Evolutionary conservation across 257 asterid genomes (phyloP).

Genomic region (Ilex aquifolium): DNA sequence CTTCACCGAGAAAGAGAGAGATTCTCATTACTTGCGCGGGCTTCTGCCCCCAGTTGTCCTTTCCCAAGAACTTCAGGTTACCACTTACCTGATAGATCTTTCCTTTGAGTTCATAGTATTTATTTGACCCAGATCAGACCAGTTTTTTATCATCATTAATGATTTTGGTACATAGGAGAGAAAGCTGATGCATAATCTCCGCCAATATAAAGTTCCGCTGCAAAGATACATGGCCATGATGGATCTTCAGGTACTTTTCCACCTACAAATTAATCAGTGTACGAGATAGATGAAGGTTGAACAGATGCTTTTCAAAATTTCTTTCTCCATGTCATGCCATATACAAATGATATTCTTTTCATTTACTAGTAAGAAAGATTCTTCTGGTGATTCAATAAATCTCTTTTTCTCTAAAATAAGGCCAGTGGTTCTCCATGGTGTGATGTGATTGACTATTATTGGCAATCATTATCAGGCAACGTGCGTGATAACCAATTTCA

Average conservation of each 20-base stretch:
- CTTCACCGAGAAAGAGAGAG: conserved; percentile 76
- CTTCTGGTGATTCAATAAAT: neutral
- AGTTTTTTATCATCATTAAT: conserved; percentile 3
- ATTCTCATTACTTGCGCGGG: conserved; percentile 83
- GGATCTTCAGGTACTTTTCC: conserved; percentile 79
- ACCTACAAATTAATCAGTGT: neutral
- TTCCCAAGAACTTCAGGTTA: conserved; percentile 86
- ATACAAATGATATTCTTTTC: no score
- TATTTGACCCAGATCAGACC: neutral
- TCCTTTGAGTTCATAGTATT: neutral
- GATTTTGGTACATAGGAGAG: conserved; percentile 42
- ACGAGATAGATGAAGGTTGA: neutral
- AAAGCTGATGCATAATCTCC: conserved; percentile 64
- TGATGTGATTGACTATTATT: neutral
- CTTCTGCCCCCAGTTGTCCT: conserved; percentile 72
- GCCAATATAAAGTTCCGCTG: conserved; percentile 69
- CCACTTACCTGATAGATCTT: conserved; percentile 9
- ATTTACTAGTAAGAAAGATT: no score
- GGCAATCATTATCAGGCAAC: neutral
- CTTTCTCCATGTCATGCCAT: no score
- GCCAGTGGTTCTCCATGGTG: neutral
- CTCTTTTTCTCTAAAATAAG: neutral
- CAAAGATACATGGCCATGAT: conserved; percentile 92
- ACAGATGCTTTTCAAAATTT: neutral
- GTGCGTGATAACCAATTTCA: neutral